These are phyloP conservation scores for Cryptosporidium parvum DNA, from an alignment of 169 alveolate species.

Conservation along the genomic window DNA sequence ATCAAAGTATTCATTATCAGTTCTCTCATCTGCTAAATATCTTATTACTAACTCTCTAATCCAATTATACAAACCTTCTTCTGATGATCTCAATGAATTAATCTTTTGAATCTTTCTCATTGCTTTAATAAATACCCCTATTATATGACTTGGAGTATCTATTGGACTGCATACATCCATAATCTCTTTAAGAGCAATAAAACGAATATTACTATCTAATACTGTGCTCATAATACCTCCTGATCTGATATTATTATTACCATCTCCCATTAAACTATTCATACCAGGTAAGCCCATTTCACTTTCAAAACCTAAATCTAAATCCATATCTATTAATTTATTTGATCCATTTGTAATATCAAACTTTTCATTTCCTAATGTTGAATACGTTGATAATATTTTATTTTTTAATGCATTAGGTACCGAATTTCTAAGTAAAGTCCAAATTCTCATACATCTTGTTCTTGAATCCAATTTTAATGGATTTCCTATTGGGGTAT, in stretches of 20 bases:
- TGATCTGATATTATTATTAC: neutral
- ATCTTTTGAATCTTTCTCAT: conserved; percentile 45
- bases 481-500: conserved; percentile 70
- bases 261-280: neutral
- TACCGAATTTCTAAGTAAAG: conserved; percentile 16
- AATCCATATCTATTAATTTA: neutral
- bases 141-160: conserved; percentile 56
- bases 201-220: conserved; percentile 21
- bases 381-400: conserved; percentile 15
- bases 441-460: conserved; percentile 74
- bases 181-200: conserved; percentile 45
- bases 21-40: conserved; percentile 71
- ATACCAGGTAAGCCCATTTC: neutral
- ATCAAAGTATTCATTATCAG: conserved; percentile 47
- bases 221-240: neutral
- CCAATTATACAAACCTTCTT: conserved; percentile 37
- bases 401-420: conserved; percentile 33
- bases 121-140: conserved; percentile 37
- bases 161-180: conserved; percentile 74
- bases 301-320: conserved; percentile 12
- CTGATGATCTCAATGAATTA: neutral
- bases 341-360: neutral
- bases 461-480: conserved; percentile 60
- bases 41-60: conserved; percentile 48
- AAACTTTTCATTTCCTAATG: neutral